A percentile compares a stretch with the other conserved stretches of the same genome.
These are phyloP conservation scores for Boletellus ananas DNA, from an alignment of 768 basidiomycete species.

Conservation along the genomic window DNA sequence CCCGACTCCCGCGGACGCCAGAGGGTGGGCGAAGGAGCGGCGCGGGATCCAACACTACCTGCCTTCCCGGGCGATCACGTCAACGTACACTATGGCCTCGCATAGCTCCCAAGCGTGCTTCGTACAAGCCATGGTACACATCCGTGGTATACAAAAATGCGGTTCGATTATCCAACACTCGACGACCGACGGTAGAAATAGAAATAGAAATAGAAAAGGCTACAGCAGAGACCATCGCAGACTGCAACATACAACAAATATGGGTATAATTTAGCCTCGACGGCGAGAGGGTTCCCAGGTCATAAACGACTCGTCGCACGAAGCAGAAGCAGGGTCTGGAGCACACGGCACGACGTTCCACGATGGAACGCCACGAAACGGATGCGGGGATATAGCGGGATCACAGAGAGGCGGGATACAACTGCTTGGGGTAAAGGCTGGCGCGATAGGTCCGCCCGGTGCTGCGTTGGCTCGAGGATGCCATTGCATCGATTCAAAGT, in stretches of 20 bases:
- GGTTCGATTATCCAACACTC: neutral
- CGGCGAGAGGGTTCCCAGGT: conserved; percentile 52
- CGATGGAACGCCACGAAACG: conserved; percentile 13
- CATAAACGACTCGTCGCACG: conserved; percentile 58
- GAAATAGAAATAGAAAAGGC: neutral
- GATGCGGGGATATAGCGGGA: conserved; percentile 19
- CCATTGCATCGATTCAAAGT: conserved; percentile 11
- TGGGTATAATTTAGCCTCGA: conserved; percentile 18
- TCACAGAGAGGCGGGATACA: conserved; percentile 17
- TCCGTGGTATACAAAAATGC: conserved; percentile 6
- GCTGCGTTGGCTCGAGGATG: conserved; percentile 14
- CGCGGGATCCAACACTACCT: neutral
- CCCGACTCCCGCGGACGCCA: too few species aligned
- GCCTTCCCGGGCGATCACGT: conserved; percentile 3
- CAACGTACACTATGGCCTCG: conserved; percentile 4
- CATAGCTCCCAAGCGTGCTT: neutral
- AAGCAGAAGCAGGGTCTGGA: conserved; percentile 28
- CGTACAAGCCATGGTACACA: neutral
- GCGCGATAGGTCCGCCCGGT: neutral
- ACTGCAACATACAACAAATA: neutral
- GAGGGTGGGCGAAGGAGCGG: too few species aligned
- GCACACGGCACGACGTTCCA: conserved; percentile 18
- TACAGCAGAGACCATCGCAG: neutral
- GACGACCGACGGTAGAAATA: neutral
- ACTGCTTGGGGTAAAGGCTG: conserved; percentile 10